Conservation (phyloP, 495 filamentous ascomycete species). For the Achaetomiella virescens region DNA sequence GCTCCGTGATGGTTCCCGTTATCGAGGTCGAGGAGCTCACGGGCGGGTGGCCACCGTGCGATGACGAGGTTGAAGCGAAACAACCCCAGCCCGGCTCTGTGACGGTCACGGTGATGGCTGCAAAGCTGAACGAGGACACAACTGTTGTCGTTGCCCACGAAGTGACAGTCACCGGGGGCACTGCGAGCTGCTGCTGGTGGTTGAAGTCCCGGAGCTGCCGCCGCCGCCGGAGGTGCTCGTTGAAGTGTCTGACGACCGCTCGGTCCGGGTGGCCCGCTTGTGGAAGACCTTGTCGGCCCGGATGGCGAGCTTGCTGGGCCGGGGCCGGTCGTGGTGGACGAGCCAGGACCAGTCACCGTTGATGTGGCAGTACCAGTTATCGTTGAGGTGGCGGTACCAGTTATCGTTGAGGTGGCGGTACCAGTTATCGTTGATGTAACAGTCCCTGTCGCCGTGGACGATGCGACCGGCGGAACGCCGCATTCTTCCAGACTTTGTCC, state of each 20-base stretch:
- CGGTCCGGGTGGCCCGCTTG: not conserved
- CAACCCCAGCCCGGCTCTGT: not conserved
- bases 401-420: too few species aligned
- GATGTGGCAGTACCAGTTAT: too few species aligned
- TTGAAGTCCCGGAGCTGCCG: not conserved
- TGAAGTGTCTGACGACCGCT: too few species aligned
- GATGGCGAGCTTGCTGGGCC: not conserved
- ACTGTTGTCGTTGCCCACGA: slow-evolving; percentile 14
- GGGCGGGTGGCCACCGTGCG: not conserved
- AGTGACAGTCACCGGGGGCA: slow-evolving; percentile 4
- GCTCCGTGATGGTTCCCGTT: not conserved
- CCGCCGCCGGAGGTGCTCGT: not conserved
- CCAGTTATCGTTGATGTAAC: too few species aligned
- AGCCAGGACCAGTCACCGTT: too few species aligned
- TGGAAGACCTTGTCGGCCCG: too few species aligned
- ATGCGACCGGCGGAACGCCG: slow-evolving; percentile 1
- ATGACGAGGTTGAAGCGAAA: not conserved
- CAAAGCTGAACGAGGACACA: slow-evolving; percentile 5
- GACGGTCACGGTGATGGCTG: slow-evolving; percentile 5
- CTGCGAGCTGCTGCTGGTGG: not conserved
- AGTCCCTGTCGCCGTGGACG: not conserved
- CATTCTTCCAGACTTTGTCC: slow-evolving; percentile 26
- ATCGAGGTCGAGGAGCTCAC: not conserved
- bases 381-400: too few species aligned
- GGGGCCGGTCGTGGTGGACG: not conserved